Evolutionary conservation across 495 filamentous ascomycete species (phyloP).

Genomic region (Aspergillus sclerotioniger): DNA sequence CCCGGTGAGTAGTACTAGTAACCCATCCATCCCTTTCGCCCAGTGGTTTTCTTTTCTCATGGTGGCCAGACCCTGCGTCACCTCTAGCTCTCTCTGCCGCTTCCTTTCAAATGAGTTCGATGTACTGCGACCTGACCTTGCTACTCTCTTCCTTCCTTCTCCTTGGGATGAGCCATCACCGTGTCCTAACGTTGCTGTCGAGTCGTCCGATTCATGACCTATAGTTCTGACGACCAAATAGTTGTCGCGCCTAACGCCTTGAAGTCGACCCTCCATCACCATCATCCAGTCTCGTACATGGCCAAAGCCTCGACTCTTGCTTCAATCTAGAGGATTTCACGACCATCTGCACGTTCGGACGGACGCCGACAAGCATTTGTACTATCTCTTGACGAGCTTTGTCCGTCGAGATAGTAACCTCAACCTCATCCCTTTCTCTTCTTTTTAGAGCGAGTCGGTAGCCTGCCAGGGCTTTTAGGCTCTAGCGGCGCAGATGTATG

Average conservation of each 20-base stretch:
- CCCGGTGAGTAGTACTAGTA: background rate
- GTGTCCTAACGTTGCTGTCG: conserved; percentile 1
- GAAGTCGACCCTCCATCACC: background rate
- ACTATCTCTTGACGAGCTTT: background rate
- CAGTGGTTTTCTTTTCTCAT: conserved; percentile 2
- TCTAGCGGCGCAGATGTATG: conserved; percentile 46
- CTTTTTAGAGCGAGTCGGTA: conserved; percentile 14
- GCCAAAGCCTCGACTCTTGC: conserved; percentile 11
- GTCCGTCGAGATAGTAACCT: background rate
- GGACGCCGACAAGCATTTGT: background rate
- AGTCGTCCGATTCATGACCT: background rate
- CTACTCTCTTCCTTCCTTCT: conserved; percentile 1
- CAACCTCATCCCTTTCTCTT: background rate
- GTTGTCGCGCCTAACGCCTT: conserved; percentile 1
- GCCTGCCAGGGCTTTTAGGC: conserved; percentile 37
- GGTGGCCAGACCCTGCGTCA: conserved; percentile 6
- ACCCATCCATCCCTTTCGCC: conserved; percentile 3
- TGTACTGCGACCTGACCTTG: background rate
- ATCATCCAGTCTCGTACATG: conserved; percentile 13
- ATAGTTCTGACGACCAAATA: conserved; percentile 14
- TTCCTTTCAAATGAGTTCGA: conserved; percentile 4
- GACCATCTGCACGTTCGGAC: background rate
- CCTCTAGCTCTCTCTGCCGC: background rate
- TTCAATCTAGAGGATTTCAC: background rate
- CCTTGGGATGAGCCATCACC: conserved; percentile 5